Conservation (phyloP, 306 rosid genomes). For the Dalbergia cultrata region DNA sequence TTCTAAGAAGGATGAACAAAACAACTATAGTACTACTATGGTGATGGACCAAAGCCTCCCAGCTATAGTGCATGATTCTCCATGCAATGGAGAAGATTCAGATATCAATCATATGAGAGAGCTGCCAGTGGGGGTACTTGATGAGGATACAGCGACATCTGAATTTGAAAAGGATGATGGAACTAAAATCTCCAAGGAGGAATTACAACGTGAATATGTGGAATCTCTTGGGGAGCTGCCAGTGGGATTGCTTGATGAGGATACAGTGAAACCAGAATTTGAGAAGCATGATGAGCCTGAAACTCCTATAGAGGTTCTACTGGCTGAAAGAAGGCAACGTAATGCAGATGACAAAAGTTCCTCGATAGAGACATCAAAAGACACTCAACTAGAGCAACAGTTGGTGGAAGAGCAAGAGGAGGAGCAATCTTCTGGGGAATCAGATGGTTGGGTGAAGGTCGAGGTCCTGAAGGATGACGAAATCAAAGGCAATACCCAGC, state of each 20-base stretch:
- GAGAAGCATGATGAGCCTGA: neutral
- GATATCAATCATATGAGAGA: conserved; percentile 17
- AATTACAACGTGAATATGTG: neutral
- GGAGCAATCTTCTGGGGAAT: conserved; percentile 33
- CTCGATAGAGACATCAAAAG: neutral
- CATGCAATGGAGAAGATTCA: neutral
- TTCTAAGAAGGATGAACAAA: conserved; percentile 8
- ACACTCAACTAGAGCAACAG: conserved; percentile 23
- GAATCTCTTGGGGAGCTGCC: conserved; percentile 39
- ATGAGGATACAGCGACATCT: conserved; percentile 2
- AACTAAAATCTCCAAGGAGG: neutral
- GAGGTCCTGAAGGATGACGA: conserved; percentile 34
- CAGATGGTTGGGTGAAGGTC: conserved; percentile 36
- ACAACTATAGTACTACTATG: neutral
- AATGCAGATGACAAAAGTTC: conserved; percentile 3
- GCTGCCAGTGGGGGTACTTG: conserved; percentile 33
- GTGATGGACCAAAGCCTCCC: neutral
- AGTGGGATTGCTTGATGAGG: conserved; percentile 41
- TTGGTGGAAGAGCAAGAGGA: conserved; percentile 42
- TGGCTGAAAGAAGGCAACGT: neutral
- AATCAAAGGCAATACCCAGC: neutral
- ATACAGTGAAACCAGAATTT: neutral
- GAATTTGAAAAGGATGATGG: conserved; percentile 6
- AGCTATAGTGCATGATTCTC: neutral
- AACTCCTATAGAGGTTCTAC: conserved; percentile 1